Evolutionary conservation across 208 protist species (phyloP), one percentile per base, ranked within the genome.

Genomic region (Crithidia expoeki): DNA sequence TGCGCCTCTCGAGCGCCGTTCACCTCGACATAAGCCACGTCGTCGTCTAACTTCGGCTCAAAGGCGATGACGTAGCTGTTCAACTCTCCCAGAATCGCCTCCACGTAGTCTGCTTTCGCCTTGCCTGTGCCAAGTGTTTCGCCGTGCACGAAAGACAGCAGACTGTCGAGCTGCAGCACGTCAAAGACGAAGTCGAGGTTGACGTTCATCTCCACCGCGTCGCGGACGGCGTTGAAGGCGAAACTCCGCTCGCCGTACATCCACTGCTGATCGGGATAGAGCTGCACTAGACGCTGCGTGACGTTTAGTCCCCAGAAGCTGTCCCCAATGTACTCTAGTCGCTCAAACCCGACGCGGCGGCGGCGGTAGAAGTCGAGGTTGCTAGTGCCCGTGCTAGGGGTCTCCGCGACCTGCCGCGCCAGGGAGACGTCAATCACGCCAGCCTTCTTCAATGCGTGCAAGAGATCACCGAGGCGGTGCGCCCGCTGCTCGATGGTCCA

Each of bases 321-420:
- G 72, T 96, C 92, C 0, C 92, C 92, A 68, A 96, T 86, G 80
- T 94, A 96, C 73, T 96, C 89, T 30, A 92, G 42, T 25, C 92
- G 74, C 28, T 96, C 89, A 74, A 92, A 94, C 14, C 81, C 87
- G 19, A 94, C 56, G 42, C 89, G 84, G 19, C 87, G 92, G 17
- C 85, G 81, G 52, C 85, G 84, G 44, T 75, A 55, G 9, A 62
- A 21, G 0, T 51, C 28, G 19, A 28, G 1, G 16, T 40, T 12
- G 36, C 36, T 40, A 12, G 5, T 5, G 0, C 28, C 21, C 9
- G 63, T 62, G 27, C 50, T 65, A 44, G 57, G 60, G 28, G 60
- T 65, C 33, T 51, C 28, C 30, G 30, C 16, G 36, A 32, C 58
- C 32, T 64, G 58, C 2, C 68, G 70, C 23, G 84, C 68, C 3